phyloP scores from a whole-genome alignment of 352 stramenopile species.

The Phytopythium chamaehyphon region DNA sequence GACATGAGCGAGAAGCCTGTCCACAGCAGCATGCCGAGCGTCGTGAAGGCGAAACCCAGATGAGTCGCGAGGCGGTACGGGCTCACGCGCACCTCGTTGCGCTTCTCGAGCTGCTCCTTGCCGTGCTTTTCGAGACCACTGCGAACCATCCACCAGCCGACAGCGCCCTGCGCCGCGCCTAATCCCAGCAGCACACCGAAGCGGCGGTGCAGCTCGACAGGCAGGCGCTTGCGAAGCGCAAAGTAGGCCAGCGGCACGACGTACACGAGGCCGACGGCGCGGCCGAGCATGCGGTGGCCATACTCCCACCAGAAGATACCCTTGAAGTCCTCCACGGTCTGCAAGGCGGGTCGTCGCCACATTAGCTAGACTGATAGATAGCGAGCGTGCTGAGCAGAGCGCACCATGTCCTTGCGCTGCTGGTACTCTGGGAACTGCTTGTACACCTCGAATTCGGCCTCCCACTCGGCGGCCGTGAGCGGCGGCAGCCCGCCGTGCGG shows the following conservation, averaged over 20 bases:
- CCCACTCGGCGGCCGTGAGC: conserved; percentile 91
- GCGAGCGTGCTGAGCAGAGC: too few relatives aligned
- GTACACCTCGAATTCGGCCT: conserved; percentile 97
- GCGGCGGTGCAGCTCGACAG: conserved; percentile 61
- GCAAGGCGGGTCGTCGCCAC: background rate
- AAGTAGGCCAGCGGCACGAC: conserved; percentile 93
- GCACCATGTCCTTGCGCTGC: conserved; percentile 90
- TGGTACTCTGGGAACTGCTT: conserved; percentile 98
- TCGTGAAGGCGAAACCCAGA: conserved; percentile 96
- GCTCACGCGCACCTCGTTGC: conserved; percentile 96
- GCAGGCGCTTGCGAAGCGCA: conserved; percentile 72
- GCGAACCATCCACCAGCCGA: conserved; percentile 99
- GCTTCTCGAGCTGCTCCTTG: conserved; percentile 65
- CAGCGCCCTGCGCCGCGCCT: conserved; percentile 62
- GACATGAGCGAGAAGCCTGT: conserved; percentile 90
- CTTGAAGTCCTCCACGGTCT: conserved; percentile 98
- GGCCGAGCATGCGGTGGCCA: conserved; percentile 97
- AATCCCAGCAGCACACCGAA: conserved; percentile 64
- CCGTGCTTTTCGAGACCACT: conserved; percentile 95
- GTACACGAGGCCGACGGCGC: conserved; percentile 94
- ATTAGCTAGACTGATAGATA: background rate
- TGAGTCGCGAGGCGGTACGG: conserved; percentile 97
- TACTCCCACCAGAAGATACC: conserved; percentile 97
- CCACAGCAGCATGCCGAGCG: conserved; percentile 94
- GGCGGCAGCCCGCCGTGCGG: conserved; percentile 92